These are phyloP conservation scores for Scutellaria minor DNA, from an alignment of 257 asterid species.

Conservation along the genomic window DNA sequence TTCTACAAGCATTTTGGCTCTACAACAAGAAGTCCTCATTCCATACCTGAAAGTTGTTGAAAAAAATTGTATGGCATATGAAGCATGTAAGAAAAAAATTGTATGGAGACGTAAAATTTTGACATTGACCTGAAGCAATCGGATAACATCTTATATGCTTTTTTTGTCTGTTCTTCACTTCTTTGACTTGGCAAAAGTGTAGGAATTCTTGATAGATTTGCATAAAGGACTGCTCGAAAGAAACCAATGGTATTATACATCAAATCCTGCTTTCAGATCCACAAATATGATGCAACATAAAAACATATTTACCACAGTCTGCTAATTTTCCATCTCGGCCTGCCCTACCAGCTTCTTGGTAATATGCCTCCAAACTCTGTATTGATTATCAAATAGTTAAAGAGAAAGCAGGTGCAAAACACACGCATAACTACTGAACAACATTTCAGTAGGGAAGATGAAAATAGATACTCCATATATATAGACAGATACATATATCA, in stretches of 20 bases:
- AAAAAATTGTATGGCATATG: slow-evolving; percentile 27
- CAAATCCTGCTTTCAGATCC: slow-evolving; percentile 29
- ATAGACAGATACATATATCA: not conserved
- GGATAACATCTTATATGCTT: slow-evolving; percentile 72
- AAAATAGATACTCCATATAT: not conserved
- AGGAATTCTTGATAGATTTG: slow-evolving; percentile 64
- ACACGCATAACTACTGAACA: not conserved
- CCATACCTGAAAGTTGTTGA: slow-evolving; percentile 63
- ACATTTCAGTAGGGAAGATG: slow-evolving; percentile 6
- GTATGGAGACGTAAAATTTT: slow-evolving; percentile 9
- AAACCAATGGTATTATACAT: slow-evolving; percentile 22
- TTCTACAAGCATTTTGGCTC: slow-evolving; percentile 75
- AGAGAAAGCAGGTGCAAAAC: slow-evolving; percentile 17
- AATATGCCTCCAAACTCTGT: slow-evolving; percentile 85
- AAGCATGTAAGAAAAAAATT: slow-evolving; percentile 32
- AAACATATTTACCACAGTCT: slow-evolving; percentile 62
- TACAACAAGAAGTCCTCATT: slow-evolving; percentile 60
- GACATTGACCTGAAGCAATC: slow-evolving; percentile 75
- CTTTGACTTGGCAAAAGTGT: slow-evolving; percentile 74
- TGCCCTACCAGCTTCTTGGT: slow-evolving; percentile 94
- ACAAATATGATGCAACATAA: slow-evolving; percentile 19
- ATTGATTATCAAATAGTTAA: slow-evolving; percentile 18
- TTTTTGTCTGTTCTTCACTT: slow-evolving; percentile 75
- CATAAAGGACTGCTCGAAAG: slow-evolving; percentile 65
- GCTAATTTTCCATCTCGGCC: slow-evolving; percentile 84